Evolutionary conservation across 331 rosid genomes (phyloP).

Genomic region (Quercus tomentella): DNA sequence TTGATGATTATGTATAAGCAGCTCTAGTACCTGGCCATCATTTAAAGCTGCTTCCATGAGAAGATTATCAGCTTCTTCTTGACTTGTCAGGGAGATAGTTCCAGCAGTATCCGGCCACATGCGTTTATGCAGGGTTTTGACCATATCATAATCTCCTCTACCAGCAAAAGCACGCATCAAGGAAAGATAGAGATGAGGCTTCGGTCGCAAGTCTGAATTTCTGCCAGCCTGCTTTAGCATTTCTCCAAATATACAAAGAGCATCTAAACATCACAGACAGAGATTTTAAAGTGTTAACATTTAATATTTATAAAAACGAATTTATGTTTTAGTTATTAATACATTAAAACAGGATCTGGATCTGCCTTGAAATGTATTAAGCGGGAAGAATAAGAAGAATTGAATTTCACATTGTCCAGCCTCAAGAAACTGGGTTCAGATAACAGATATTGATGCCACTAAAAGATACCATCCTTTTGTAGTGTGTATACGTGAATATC

Average conservation of each 20-base stretch:
- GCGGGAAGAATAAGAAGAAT: background rate
- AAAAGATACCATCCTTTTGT: background rate
- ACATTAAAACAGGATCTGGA: background rate
- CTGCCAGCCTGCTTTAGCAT: conserved; percentile 61
- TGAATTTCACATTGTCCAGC: background rate
- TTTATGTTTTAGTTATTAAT: background rate
- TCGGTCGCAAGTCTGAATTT: conserved; percentile 60
- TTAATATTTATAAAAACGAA: background rate
- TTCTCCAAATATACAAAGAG: conserved; percentile 78
- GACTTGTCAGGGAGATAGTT: conserved; percentile 46
- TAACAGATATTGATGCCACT: background rate
- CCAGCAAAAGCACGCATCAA: conserved; percentile 69
- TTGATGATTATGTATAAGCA: background rate
- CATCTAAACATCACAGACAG: conserved; percentile 42
- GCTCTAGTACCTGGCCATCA: conserved; percentile 53
- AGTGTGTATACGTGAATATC: background rate
- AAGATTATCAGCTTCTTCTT: conserved; percentile 89
- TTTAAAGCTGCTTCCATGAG: conserved; percentile 84
- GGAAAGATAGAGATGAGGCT: conserved; percentile 91
- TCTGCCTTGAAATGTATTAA: no score
- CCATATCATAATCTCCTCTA: conserved; percentile 64
- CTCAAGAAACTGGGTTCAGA: background rate
- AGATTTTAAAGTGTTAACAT: background rate
- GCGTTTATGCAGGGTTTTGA: conserved; percentile 51
- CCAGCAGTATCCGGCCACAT: conserved; percentile 77